These are phyloP conservation scores for Oxyria digyna DNA, from an alignment of 148 eudicot genomes.

Conservation along the genomic window DNA sequence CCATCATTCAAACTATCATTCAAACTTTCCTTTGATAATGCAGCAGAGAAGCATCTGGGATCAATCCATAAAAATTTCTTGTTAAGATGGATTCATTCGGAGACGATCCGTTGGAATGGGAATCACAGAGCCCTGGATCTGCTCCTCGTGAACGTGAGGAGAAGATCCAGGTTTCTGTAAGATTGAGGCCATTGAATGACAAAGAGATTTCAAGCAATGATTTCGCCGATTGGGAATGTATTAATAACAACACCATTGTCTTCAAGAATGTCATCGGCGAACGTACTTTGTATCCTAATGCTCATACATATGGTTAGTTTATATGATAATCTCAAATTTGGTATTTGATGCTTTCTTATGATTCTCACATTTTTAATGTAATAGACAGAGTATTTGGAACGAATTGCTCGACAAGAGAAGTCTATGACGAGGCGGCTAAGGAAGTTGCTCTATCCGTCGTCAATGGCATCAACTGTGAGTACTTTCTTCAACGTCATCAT, in stretches of 20 bases:
- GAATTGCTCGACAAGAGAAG: constrained; percentile 49
- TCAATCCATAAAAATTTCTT: too few species aligned
- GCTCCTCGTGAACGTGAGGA: constrained; percentile 31
- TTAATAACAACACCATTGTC: constrained; percentile 46
- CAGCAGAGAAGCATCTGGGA: too few species aligned
- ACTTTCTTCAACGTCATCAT: too few species aligned
- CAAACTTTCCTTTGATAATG: too few species aligned
- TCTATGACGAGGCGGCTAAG: constrained; percentile 69
- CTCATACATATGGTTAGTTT: constrained; percentile 49
- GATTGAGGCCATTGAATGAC: constrained; percentile 68
- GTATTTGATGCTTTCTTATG: too few species aligned
- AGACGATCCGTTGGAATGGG: constrained; percentile 19
- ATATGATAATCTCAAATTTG: not conserved
- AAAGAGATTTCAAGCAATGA: constrained; percentile 48
- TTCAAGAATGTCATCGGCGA: constrained; percentile 46
- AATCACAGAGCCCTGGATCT: constrained; percentile 9
- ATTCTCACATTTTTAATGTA: not conserved
- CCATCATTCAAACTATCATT: too few species aligned
- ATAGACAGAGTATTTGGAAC: constrained; percentile 67
- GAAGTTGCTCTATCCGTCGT: constrained; percentile 66
- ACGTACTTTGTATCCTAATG: constrained; percentile 44
- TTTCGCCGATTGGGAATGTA: constrained; percentile 66
- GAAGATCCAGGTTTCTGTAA: constrained; percentile 62
- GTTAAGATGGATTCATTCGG: constrained; percentile 7
- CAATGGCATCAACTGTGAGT: constrained; percentile 70